These are phyloP conservation scores for Neurospora crassa DNA, from an alignment of 2,329 filamentous ascomycete species.

Conservation along the genomic window DNA sequence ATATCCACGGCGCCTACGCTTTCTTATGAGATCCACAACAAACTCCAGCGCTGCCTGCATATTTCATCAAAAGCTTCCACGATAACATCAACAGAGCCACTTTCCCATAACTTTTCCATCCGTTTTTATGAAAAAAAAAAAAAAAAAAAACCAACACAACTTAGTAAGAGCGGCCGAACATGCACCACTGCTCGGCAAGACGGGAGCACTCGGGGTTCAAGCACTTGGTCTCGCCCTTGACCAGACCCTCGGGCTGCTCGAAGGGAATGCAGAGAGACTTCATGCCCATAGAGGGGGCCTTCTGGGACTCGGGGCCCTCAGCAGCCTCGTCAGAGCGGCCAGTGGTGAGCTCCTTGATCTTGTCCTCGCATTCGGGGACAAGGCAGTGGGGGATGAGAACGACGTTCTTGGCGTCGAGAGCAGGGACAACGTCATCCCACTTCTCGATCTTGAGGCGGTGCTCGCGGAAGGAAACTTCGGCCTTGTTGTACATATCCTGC, in stretches of 20 bases:
- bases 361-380: constrained; percentile 58
- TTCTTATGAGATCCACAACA: not conserved
- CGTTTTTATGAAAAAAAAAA: not conserved
- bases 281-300: constrained; percentile 52
- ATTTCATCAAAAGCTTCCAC: not conserved
- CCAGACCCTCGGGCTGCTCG: constrained; percentile 70
- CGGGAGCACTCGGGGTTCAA: constrained; percentile 76
- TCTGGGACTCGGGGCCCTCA: constrained; percentile 41
- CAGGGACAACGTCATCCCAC: constrained; percentile 87
- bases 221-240: constrained; percentile 79
- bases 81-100: not conserved
- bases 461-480: constrained; percentile 65
- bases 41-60: not conserved
- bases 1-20: not conserved
- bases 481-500: constrained; percentile 66
- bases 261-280: constrained; percentile 67
- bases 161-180: constrained; percentile 74
- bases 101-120: not conserved
- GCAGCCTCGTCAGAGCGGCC: constrained; percentile 25
- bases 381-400: constrained; percentile 87
- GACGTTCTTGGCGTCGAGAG: constrained; percentile 86
- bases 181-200: constrained; percentile 75
- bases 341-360: constrained; percentile 33
- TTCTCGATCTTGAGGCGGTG: constrained; percentile 75
- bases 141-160: no score